Conservation (phyloP, 176 grass and related monocot genomes). For the Otatea glauca region DNA sequence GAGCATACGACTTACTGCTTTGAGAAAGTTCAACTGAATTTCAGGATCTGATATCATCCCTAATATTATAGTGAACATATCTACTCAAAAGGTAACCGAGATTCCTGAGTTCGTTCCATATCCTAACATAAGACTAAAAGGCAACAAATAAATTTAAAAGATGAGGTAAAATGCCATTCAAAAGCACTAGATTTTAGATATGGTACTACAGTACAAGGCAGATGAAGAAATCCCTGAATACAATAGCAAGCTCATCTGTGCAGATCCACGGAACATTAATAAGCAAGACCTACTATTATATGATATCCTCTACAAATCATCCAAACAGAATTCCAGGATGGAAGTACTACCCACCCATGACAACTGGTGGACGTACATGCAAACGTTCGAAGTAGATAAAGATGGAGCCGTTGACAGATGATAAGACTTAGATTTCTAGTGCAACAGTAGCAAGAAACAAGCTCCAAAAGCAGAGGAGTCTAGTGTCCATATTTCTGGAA, state of each 20-base stretch:
- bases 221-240: background rate
- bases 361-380: background rate
- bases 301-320: conserved; percentile 29
- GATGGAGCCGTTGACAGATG: background rate
- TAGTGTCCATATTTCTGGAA: conserved; percentile 99
- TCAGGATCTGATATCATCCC: background rate
- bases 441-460: conserved; percentile 26
- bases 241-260: conserved; percentile 24
- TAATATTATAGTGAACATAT: background rate
- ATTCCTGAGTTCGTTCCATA: background rate
- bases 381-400: conserved; percentile 37
- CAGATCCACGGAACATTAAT: conserved; percentile 12
- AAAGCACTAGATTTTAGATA: background rate
- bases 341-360: background rate
- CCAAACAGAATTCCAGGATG: conserved; percentile 18
- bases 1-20: background rate
- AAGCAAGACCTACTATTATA: background rate
- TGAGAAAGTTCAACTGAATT: background rate
- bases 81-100: background rate
- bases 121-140: background rate
- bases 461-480: background rate
- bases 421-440: background rate
- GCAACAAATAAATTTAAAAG: background rate
- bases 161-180: background rate
- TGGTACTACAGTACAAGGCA: conserved; percentile 20